Evolutionary conservation across 768 basidiomycete species (phyloP).

Genomic region (Lactifluus echinatus): DNA sequence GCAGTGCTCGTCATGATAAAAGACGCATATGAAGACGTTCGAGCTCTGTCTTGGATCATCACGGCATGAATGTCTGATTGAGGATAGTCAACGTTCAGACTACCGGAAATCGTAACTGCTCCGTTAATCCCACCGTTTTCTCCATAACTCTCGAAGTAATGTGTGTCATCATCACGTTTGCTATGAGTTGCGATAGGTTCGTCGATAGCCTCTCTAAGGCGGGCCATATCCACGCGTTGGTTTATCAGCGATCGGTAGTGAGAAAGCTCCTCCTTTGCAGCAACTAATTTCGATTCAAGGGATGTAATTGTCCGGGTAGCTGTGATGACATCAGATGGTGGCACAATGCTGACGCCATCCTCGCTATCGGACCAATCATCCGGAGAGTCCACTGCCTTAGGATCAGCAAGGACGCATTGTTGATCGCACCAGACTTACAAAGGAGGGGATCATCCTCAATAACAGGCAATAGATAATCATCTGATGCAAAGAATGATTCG

Average conservation of each 20-base stretch:
- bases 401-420: not conserved
- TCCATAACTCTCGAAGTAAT: constrained; percentile 89
- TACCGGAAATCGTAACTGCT: not conserved
- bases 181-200: constrained; percentile 21
- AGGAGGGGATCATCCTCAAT: constrained; percentile 84
- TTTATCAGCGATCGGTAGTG: constrained; percentile 55
- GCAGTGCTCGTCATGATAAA: constrained; percentile 80
- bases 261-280: constrained; percentile 48
- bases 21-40: constrained; percentile 86
- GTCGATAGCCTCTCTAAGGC: constrained; percentile 35
- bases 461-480: constrained; percentile 74
- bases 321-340: constrained; percentile 27
- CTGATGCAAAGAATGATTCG: constrained; percentile 50
- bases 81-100: not conserved
- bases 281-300: constrained; percentile 55
- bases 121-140: constrained; percentile 57
- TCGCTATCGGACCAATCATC: constrained; percentile 78
- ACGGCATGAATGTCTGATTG: constrained; percentile 81
- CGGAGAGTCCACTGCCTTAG: constrained; percentile 42
- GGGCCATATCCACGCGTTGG: constrained; percentile 41
- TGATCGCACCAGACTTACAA: constrained; percentile 45
- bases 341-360: constrained; percentile 30
- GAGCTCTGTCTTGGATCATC: constrained; percentile 93
- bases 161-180: constrained; percentile 75
- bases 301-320: constrained; percentile 41